These are phyloP conservation scores for Hyphopichia pseudoburtonii DNA, from an alignment of 1,139 yeast genomes.

Conservation along the genomic window DNA sequence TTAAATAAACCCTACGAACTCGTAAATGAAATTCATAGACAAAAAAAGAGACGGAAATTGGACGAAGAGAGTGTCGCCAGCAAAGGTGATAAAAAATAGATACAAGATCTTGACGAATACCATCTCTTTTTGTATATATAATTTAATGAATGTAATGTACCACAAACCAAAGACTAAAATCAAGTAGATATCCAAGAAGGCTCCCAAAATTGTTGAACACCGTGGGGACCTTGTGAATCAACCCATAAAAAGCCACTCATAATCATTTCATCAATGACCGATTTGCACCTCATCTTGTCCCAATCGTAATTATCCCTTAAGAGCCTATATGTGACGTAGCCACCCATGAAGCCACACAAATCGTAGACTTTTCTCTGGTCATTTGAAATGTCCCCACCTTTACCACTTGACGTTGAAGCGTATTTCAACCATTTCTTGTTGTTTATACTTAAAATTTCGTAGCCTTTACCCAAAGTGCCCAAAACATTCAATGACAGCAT, in stretches of 20 bases:
- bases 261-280: constrained; percentile 76
- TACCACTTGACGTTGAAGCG: constrained; percentile 29
- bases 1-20: constrained; percentile 61
- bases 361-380: constrained; percentile 75
- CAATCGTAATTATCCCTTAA: constrained; percentile 73
- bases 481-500: constrained; percentile 19
- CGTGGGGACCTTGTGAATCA: constrained; percentile 53
- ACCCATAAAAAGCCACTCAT: constrained; percentile 82
- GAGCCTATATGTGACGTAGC: constrained; percentile 61
- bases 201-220: constrained; percentile 65
- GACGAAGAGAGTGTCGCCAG: neutral
- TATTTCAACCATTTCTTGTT: constrained; percentile 43
- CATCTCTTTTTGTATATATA: neutral
- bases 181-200: constrained; percentile 41
- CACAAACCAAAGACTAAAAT: neutral
- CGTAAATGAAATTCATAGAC: constrained; percentile 63
- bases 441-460: constrained; percentile 31
- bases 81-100: neutral
- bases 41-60: constrained; percentile 34
- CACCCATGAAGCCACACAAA: constrained; percentile 67
- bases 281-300: constrained; percentile 60
- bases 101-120: neutral
- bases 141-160: neutral
- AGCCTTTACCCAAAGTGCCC: constrained; percentile 36
- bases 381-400: constrained; percentile 28